Evolutionary conservation across 228 moss, liverwort and hornwort species (phyloP), one percentile per base, ranked within the genome.

Genomic region (Sphagnum fallax): DNA sequence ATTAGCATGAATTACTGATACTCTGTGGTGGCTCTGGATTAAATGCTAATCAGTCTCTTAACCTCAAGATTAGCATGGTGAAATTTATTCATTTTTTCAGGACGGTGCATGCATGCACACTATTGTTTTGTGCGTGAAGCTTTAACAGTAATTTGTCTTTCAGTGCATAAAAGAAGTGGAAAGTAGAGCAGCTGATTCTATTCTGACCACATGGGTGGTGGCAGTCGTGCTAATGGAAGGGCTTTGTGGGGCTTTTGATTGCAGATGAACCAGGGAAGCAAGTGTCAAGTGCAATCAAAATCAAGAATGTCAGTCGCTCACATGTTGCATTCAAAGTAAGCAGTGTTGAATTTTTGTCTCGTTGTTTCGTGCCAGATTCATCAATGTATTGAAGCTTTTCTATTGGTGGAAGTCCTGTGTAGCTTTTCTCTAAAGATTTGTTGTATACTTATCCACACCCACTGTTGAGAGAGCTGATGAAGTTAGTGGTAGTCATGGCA

Each of bases 221-320:
- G 50, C 18, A 6, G 58, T 8, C 47, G 13, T 49, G 50, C 10
- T 65, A 53, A 18, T 63, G 65, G 55, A 10, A 47, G 47, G 69
- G 8, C 12, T 15, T 60, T 59, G 13, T 60, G 8, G 8, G 9
- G 51, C 12, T 50, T 57, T 52, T 70, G 61, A 65, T 60, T 78
- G 60, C 89, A 96, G 96, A 96, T 68, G 96, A 96, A 72, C 96
- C 96, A 63, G 96, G 96, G 47, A 96, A 96, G 73, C 96, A 96
- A 73, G 96, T 91, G 77, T 84, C 88, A 11, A 96, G 96, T 77
- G 92, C 96, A 11, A 86, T 92, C 59, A 96, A 91, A 82, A 96
- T 96, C 52, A 96, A 96, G 80, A 96, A 96, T 76, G 89, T 84
- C 65, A 96, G 96, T 67, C 92, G 91, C 75, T 84, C 91, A 16